phyloP scores from a whole-genome alignment of 306 rosid species.

The Trichosanthes cucumerina region DNA sequence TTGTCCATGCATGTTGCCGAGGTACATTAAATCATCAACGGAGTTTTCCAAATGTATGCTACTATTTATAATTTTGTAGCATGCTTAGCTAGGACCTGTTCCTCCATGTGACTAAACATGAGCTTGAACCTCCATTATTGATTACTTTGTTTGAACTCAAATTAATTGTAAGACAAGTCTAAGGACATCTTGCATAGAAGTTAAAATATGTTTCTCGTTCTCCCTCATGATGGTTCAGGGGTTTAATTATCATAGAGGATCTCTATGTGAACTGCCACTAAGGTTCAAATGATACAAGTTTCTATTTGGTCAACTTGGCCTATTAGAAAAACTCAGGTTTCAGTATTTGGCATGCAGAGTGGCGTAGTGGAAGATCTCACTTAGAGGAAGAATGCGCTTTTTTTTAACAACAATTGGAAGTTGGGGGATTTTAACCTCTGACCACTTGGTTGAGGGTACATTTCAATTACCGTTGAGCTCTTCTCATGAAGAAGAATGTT shows the following conservation, averaged over 20 bases:
- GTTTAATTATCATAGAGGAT: neutral
- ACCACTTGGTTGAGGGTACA: too few species aligned
- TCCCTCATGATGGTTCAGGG: neutral
- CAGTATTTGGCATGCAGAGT: neutral
- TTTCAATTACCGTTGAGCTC: too few species aligned
- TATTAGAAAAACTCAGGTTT: neutral
- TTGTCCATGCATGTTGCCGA: neutral
- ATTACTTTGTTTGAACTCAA: neutral
- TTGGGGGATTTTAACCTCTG: too few species aligned
- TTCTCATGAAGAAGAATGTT: too few species aligned
- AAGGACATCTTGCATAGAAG: neutral
- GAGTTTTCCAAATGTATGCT: neutral
- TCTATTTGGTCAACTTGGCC: neutral
- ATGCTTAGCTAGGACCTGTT: neutral
- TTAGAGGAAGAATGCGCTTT: neutral
- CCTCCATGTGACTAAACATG: neutral
- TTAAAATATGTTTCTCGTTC: neutral
- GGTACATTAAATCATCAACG: neutral
- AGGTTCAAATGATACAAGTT: neutral
- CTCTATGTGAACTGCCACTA: neutral
- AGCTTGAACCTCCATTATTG: neutral
- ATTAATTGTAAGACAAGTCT: neutral
- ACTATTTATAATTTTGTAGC: neutral
- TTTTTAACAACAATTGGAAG: too few species aligned
- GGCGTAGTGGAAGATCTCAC: neutral